Evolutionary conservation across 2,329 filamentous ascomycete species (phyloP), one percentile per base, ranked within the genome.

Genomic region (Achaetomium macrosporum): DNA sequence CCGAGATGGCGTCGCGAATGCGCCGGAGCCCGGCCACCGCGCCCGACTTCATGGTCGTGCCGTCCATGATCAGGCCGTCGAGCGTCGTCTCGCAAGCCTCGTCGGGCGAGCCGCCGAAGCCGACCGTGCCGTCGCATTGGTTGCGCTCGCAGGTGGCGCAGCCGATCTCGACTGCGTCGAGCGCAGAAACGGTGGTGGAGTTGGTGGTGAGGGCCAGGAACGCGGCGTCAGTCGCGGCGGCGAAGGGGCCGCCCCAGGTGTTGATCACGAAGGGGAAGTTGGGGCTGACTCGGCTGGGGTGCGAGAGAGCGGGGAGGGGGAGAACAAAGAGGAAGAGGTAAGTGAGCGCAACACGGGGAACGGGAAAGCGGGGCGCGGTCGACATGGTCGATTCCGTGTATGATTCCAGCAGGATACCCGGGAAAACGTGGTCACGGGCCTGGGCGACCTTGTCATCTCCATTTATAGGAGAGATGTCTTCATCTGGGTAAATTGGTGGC

Each of bases 1-100:
- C 77, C 16, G 70, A 68, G 11, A 79, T 69, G 40, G 76, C 77
- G 55, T 76, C 66, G 37, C 66, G 69, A 17, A 81, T 64, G 36
- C 77, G 70, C 5, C 77, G 71, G 17, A 81, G 65, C 0, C 69
- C 74, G 0, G 76, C 78, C 5, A 81, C 77, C 5, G 77, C 76
- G 40, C 78, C 78, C 0, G 72, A 70, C 15, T 78, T 77, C 67
- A 81, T 71, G n/a, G 69, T 76, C 0, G 64, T 65, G 29, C 78
- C 77, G 61, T 81, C 77, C 73, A 81, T 80, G 63, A 81, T 72
- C 69, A 81, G 71, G n/a, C 78, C 77, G 64, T 81, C 78, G 13
- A 81, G 75, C 0, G 77, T 80, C 3, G 78, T 81, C 66, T 81
- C 78, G 66, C 78, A 81, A 31, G 66, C 63, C 62, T 81, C 78